These are phyloP conservation scores for Lactarius psammicola DNA, from an alignment of 768 basidiomycete species.

Conservation along the genomic window DNA sequence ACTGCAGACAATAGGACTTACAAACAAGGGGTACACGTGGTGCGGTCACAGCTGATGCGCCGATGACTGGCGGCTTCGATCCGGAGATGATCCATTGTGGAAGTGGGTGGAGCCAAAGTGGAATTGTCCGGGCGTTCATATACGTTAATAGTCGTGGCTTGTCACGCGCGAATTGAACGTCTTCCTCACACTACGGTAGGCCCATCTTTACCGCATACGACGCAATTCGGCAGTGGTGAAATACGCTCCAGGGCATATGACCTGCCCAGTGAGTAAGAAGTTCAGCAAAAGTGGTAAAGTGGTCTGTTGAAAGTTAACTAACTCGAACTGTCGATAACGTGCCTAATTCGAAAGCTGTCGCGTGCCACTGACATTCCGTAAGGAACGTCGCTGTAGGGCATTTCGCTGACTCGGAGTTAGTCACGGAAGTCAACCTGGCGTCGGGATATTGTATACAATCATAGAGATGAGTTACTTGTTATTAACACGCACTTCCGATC, in stretches of 20 bases:
- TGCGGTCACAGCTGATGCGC: neutral
- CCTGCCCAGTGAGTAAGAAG: neutral
- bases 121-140: neutral
- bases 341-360: neutral
- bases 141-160: neutral
- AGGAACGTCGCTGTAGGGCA: too few relatives aligned
- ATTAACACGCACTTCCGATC: too few relatives aligned
- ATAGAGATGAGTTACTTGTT: too few relatives aligned
- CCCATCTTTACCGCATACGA: neutral
- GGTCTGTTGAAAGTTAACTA: neutral
- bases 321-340: neutral
- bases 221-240: neutral
- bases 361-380: too few relatives aligned
- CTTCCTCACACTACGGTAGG: neutral
- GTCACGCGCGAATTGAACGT: neutral
- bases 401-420: too few relatives aligned
- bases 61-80: neutral
- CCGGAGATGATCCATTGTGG: too few relatives aligned
- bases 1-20: too few relatives aligned
- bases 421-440: too few relatives aligned
- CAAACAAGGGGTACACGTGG: neutral
- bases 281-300: neutral
- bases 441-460: too few relatives aligned
- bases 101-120: neutral
- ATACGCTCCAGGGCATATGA: too few relatives aligned